phyloP scores from a whole-genome alignment of 2,329 filamentous ascomycete genomes.

The Helotiales sp. region DNA sequence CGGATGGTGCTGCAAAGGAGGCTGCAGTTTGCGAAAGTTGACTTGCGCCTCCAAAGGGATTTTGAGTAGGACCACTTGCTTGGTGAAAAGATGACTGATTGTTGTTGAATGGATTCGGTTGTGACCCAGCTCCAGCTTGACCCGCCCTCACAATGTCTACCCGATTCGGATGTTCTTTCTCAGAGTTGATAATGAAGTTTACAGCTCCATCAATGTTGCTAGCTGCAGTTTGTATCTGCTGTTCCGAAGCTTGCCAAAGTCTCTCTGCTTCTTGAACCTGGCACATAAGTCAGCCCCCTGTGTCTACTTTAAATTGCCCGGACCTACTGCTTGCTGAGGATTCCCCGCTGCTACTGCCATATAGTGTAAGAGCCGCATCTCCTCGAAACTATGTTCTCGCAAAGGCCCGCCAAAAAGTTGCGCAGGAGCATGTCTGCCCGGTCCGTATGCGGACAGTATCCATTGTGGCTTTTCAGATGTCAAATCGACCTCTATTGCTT shows the following conservation, averaged over 20 bases:
- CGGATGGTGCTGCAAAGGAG: slow-evolving; percentile 19
- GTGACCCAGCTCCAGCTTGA: slow-evolving; percentile 46
- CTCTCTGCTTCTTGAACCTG: slow-evolving; percentile 65
- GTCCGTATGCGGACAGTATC: slow-evolving; percentile 86
- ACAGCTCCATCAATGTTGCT: slow-evolving; percentile 74
- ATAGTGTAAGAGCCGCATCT: slow-evolving; percentile 82
- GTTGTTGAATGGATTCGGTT: slow-evolving; percentile 38
- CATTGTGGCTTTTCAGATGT: slow-evolving; percentile 76
- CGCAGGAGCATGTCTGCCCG: slow-evolving; percentile 74
- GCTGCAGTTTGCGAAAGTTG: slow-evolving; percentile 21
- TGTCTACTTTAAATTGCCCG: neutral
- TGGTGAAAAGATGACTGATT: slow-evolving; percentile 23
- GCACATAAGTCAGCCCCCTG: slow-evolving; percentile 1
- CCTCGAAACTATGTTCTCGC: slow-evolving; percentile 87
- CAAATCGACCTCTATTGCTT: slow-evolving; percentile 69
- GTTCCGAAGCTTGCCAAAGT: slow-evolving; percentile 66
- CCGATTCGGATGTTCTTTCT: slow-evolving; percentile 77
- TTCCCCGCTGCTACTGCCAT: slow-evolving; percentile 66
- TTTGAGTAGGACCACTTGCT: slow-evolving; percentile 13
- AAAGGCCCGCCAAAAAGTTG: slow-evolving; percentile 82
- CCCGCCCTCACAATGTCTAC: slow-evolving; percentile 62
- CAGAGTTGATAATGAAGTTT: slow-evolving; percentile 68
- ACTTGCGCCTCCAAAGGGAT: slow-evolving; percentile 36
- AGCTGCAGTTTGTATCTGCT: slow-evolving; percentile 74
- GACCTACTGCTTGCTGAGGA: slow-evolving; percentile 50